Evolutionary conservation across 2,329 filamentous ascomycete genomes (phyloP).

Genomic region (Phaeosphaeria sp.): DNA sequence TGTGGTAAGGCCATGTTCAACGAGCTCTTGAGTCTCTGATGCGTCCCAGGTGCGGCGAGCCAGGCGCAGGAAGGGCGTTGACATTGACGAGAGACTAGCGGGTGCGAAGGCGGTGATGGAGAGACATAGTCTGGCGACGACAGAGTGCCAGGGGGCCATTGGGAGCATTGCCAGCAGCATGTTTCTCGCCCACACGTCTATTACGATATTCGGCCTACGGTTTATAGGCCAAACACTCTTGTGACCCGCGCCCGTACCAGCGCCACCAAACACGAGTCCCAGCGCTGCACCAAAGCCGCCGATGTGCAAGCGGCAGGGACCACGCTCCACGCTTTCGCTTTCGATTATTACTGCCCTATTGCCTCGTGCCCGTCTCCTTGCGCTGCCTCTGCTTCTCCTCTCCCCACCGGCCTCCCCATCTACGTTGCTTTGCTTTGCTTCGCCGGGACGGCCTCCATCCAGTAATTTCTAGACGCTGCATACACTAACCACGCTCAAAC

Average conservation of each 20-base stretch:
- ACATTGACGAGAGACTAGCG: neutral
- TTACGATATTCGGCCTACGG: conserved; percentile 15
- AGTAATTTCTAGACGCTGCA: conserved; percentile 21
- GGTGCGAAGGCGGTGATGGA: neutral
- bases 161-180: neutral
- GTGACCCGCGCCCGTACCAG: conserved; percentile 20
- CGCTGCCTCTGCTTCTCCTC: conserved; percentile 1
- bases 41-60: neutral
- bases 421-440: neutral
- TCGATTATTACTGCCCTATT: neutral
- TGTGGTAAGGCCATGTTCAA: too few relatives aligned
- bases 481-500: conserved; percentile 23
- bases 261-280: conserved; percentile 25
- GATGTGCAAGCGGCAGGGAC: neutral
- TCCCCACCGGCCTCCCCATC: neutral
- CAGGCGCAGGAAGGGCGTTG: neutral
- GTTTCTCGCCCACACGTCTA: conserved; percentile 1
- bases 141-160: neutral
- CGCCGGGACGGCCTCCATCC: neutral
- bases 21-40: conserved; percentile 3
- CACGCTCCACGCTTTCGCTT: conserved; percentile 11
- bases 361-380: conserved; percentile 2
- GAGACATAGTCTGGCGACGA: neutral
- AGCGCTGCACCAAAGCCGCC: conserved; percentile 3
- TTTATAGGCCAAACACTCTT: too few relatives aligned